Base-by-base conservation (phyloP, 1,139 yeast species). In the Candida gigantensis region DNA sequence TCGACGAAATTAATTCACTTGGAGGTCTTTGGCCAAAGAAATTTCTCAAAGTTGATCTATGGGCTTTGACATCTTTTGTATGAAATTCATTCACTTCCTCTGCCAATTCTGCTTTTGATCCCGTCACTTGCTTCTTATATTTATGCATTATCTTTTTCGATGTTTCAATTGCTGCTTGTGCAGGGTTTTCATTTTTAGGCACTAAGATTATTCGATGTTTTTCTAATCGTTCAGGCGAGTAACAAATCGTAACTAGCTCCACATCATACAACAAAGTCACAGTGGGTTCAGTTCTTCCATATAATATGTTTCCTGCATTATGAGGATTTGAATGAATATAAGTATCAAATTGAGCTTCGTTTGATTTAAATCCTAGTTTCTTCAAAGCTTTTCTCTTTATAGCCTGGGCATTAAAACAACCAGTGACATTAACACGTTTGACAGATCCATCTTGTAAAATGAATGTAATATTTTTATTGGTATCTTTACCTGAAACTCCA, bases 21-120 rank as follows among this genome's bases (percentile, higher is more conserved):
- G 97, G 92, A 9, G 98, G 98, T 52, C 97, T 72, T 55, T 88
- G 96, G 11, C 95, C 95, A 55, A 84, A 84, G 45, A 87, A 77
- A 43, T 75, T 75, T 45, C 76, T 74, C 60, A 70, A 65, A 3
- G 60, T 57, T 2, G 62, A 55, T 39, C 46, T 39, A 15, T 31
- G 28, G 4, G 34, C 47, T 47, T 32, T 47, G n/a, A 28, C 36
- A 14, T 29, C 36, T 24, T 34, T 24, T 3, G 32, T 18, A 14
- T 32, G 35, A 27, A 25, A 19, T 30, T 21, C 20, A 21, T 30
- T 23, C 10, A 13, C 23, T 12, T 32, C 35, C 10, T 32, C 30
- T 12, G 9, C 7, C 18, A 15, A 16, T 32, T 21, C 42, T 12
- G 46, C 37, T 28, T 38, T 43, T 16, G 45, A 40, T 24, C 45